Base-by-base conservation (phyloP, 139 green algal genomes). In the Volvox reticuliferus region DNA sequence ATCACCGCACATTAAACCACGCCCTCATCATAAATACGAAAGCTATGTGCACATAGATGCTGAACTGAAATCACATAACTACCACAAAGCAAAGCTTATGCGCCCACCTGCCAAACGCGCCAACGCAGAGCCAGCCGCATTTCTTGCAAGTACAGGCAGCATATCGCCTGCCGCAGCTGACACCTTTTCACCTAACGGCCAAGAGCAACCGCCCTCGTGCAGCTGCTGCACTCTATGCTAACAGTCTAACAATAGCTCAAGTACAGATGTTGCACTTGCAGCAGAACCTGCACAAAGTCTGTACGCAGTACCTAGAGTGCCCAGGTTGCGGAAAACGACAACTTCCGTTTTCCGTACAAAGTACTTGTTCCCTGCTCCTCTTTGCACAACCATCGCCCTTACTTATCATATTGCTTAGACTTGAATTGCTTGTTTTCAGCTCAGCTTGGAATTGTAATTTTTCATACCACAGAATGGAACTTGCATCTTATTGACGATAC, bases 41-140 rank as follows among this genome's bases (percentile, higher is more conserved):
- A 2, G 71, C 30, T 79, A 79, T 36, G 35, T 26, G 67, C 24
- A 28, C 67, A 75, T 12, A 32, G 75, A 12, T 33, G 2, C 17
- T 50, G n/a, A 26, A 26, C 37, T 55, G 32, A 20, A 81, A 50
- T 24, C n/a, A 55, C 77, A 83, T 12, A 14, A 61, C 6, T 79
- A 22, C 32, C 32, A 32, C 1, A 79, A 44, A 32, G 28, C 14
- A 82, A 55, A 55, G 9, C 9, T 55, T 55, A 5, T 73, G 37
- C 37, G 24, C 85, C 22, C 85, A 88, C 88, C 88, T 80, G 88
- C 79, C 12, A 88, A 68, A 26, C 79, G 88, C 17, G 78, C 35
- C 63, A 91, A 63, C 88, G 65, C 36, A 22, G 79, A 62, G 55
- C 33, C 61, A 24, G 65, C 79, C n/a, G 65, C 85, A 82, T 73